Base-by-base conservation (phyloP, 2,329 filamentous ascomycete species). In the Paraphaeosphaeria minitans region DNA sequence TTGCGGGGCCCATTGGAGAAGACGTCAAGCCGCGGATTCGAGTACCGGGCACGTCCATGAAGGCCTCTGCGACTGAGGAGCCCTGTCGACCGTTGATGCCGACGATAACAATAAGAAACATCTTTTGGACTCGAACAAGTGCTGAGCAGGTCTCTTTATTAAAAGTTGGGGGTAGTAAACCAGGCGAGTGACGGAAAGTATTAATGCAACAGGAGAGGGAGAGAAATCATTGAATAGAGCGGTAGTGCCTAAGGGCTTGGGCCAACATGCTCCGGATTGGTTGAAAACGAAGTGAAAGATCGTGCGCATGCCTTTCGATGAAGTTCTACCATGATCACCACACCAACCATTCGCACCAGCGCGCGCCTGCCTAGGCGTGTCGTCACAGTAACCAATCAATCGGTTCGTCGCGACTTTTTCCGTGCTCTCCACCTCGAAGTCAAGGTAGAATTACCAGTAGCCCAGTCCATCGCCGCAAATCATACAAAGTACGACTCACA, bases 11-110 rank as follows among this genome's bases (percentile, higher is more conserved):
- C 2, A 37, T 14, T 4, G 45, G 50, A 5, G 43, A 53, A 24
- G 50, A 43, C 8, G 56, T 58, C 14, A 58, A 35, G 2, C 56
- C 56, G 8, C 57, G 52, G 16, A 59, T 45, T 4, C 39, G 47
- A 19, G 19, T 52, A 22, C 14, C 29, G 1, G 33, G 24, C 13
- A 3, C 14, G 9, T 47, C 10, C 0, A 59, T 24, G 39, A 58
- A 54, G 27, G 56, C 56, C 4, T 54, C 43, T 3, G 56, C 56
- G 16, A 58, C 56, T 10, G 56, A 49, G n/a, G 33, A 51, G 35
- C 56, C 56, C 21, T 54, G 56, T 16, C 51, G 43, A 0, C 57
- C 57, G 29, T 53, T 59, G 27, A 59, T 52, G 21, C 52, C 53
- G 7, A 59, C 19, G 13, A 59, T 39, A 8, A 58, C 51, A 7